phyloP scores from a whole-genome alignment of 2,329 filamentous ascomycete species.

The Colletotrichum limetticola region DNA sequence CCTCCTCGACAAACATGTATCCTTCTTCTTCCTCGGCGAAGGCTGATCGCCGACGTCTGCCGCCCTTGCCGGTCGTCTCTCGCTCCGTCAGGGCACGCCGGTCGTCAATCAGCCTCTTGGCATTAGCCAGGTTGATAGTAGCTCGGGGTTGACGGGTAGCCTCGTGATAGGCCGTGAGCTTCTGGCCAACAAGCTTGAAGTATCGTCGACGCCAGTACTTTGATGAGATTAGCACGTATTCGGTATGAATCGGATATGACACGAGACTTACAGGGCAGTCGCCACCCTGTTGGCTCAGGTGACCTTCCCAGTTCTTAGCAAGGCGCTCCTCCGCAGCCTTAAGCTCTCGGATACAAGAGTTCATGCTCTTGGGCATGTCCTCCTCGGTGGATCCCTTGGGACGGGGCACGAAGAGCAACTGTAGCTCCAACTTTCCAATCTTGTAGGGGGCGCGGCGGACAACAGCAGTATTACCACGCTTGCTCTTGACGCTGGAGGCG shows the following conservation, averaged over 20 bases:
- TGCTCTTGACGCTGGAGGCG: slow-evolving; percentile 92
- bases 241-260: slow-evolving; percentile 32
- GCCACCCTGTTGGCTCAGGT: slow-evolving; percentile 94
- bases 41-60: slow-evolving; percentile 87
- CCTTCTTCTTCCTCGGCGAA: slow-evolving; percentile 99
- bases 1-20: slow-evolving; percentile 99
- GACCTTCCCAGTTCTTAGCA: slow-evolving; percentile 84
- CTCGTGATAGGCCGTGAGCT: slow-evolving; percentile 96
- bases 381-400: slow-evolving; percentile 89
- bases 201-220: slow-evolving; percentile 98
- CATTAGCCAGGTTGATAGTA: slow-evolving; percentile 95
- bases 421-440: slow-evolving; percentile 92
- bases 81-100: slow-evolving; percentile 84
- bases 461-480: slow-evolving; percentile 77
- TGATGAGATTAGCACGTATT: slow-evolving; percentile 49
- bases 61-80: slow-evolving; percentile 80
- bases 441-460: slow-evolving; percentile 94
- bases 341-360: slow-evolving; percentile 92
- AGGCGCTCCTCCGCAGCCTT: slow-evolving; percentile 87
- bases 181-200: slow-evolving; percentile 92
- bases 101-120: slow-evolving; percentile 93
- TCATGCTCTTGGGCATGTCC: slow-evolving; percentile 99
- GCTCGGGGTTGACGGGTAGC: slow-evolving; percentile 93
- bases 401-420: slow-evolving; percentile 93
- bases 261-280: slow-evolving; percentile 86